Base-by-base conservation (phyloP, 371 early-diverging fungal genomes). In the Choanephora cucurbitarum region DNA sequence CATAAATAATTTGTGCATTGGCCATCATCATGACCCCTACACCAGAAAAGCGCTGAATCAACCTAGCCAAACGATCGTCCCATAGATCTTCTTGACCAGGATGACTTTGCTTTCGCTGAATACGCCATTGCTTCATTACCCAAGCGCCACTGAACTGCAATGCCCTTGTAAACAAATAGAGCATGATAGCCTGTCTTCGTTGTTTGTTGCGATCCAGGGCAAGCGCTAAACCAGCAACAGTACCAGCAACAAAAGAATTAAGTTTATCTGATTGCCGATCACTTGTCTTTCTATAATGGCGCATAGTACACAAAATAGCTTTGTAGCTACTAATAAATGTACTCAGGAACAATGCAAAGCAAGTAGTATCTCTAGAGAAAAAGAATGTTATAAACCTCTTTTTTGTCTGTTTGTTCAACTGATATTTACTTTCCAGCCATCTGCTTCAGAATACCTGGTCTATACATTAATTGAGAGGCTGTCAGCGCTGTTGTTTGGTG, bases 301-400 rank as follows among this genome's bases (percentile, higher is more conserved):
- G 85, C 70, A 91, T 64, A 3, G 70, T 55, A 72, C 93, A 94
- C 34, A 93, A 73, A 13, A 85, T 75, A 6, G 78, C 89, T 70
- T 92, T 92, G 80, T 94, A 94, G 8, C 84, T 67, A 31, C 88
- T 86, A 28, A 91, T 81, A 57, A 91, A 88, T 1, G 83, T 79
- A 23, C 93, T 87, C 52, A 94, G 66, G 66, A 93, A 94, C 49
- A 91, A 71, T 14, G 94, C 90, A 77, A 94, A 93, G 40, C 80
- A 73, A 0, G 80, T 62, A 1, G 93, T 94, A 66, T 94, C 94
- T 51, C 79, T 79, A 49, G 15, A 7, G 64, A 28, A 28, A 28
- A 28, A 23, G 13, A 33, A 11, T 3, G 34, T 43, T 18, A 40
- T 32, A 2, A 15, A 45, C 15, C 23, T 13, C 21, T 19, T 21